These are phyloP conservation scores for Paramyrothecium roridum DNA, from an alignment of 2,329 filamentous ascomycete genomes.

Conservation along the genomic window DNA sequence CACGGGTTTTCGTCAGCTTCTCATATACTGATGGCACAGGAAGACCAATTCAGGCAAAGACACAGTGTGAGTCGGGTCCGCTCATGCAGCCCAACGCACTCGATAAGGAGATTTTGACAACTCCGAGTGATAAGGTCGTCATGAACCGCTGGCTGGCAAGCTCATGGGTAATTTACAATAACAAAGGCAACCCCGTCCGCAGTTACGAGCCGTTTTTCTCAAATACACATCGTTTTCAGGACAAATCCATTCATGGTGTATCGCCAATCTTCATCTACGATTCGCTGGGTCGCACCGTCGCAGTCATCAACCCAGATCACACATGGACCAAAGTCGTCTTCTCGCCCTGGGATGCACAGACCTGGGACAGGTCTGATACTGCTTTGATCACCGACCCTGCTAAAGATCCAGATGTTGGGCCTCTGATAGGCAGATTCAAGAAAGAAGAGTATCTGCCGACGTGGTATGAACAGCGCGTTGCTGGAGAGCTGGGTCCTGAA, in stretches of 20 bases:
- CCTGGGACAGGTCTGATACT: conserved; percentile 6
- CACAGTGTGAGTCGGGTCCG: conserved; percentile 2
- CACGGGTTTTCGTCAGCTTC: neutral
- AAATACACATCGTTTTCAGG: conserved; percentile 8
- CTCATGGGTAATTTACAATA: conserved; percentile 17
- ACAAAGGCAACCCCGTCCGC: conserved; percentile 13
- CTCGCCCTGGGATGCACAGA: conserved; percentile 4
- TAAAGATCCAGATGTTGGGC: neutral
- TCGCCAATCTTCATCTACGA: conserved; percentile 8
- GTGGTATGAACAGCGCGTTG: conserved; percentile 9
- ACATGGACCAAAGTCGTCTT: conserved; percentile 12
- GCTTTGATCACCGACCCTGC: conserved; percentile 2
- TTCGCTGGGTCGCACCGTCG: conserved; percentile 9
- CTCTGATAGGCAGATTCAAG: neutral
- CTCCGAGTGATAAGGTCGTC: neutral
- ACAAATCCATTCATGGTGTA: conserved; percentile 3
- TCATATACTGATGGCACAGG: conserved; percentile 5
- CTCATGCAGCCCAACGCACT: too few species aligned
- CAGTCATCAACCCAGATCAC: conserved; percentile 11
- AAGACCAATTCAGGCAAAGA: conserved; percentile 4
- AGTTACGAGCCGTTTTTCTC: conserved; percentile 16
- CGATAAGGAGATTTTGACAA: too few species aligned
- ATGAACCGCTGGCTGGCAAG: conserved; percentile 11
- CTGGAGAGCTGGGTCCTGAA: neutral
- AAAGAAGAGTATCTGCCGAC: conserved; percentile 9